Base-by-base conservation (phyloP, 202 grass and related monocot species). In the Setaria italica region DNA sequence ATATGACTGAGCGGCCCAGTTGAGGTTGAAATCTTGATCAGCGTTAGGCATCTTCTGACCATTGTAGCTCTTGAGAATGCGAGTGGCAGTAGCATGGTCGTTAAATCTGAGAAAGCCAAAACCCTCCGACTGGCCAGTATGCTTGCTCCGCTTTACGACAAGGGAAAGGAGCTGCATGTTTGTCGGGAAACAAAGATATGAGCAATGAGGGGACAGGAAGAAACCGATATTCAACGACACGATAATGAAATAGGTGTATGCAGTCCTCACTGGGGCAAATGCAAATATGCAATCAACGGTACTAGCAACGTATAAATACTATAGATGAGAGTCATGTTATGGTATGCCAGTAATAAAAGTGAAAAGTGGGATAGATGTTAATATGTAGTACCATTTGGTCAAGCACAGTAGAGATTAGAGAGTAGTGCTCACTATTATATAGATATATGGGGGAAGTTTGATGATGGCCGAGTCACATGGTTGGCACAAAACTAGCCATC, bases 31-130 rank as follows among this genome's bases (percentile, higher is more conserved):
- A 49, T 66, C 35, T 33, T 7, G 80, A 56, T 25, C 34, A 25
- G 53, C 0, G 43, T 85, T 83, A 34, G 90, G 90, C 90, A 91
- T 91, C 78, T 79, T 55, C 74, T 89, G 90, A 35, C 83, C 86
- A 65, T 89, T 76, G 83, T 88, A 91, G n/a, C 82, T 86, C 48
- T 50, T 69, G 74, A 88, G 83, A 77, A 86, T 41, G 53, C 45
- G 83, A 45, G 79, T 43, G 11, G 90, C 79, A 20, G 74, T 9
- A 9, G 50, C 56, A 65, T 83, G 86, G 67, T 78, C 62, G 19
- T 53, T 4, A 67, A 91, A 86, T 5, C 75, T 85, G 60, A 92
- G 74, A 34, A 83, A 92, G 65, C 86, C 90, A 50, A 63, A 92
- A 79, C 83, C 86, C 62, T 83, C 79, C 2, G 79, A 29, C 14